Evolutionary conservation across 2,329 filamentous ascomycete genomes (phyloP).

Genomic region (Botrytis cinerea): DNA sequence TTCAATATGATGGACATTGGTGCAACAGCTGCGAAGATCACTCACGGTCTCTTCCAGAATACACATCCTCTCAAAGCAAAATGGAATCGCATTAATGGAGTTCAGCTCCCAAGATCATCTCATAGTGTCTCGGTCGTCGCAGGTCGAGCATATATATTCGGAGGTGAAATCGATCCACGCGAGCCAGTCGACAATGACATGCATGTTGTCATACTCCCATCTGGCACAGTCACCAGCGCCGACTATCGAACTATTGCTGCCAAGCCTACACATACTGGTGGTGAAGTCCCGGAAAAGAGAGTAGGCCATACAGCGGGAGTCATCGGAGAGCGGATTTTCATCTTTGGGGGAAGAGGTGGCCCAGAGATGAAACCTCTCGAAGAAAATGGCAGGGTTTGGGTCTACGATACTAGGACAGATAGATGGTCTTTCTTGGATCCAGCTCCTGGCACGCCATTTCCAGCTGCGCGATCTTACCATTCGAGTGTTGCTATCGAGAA

Average conservation of each 20-base stretch:
- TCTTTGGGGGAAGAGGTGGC: slow-evolving; percentile 79
- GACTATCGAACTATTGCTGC: slow-evolving; percentile 62
- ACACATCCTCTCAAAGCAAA: slow-evolving; percentile 52
- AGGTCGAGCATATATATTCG: slow-evolving; percentile 69
- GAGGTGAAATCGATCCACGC: slow-evolving; percentile 68
- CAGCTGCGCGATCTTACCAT: slow-evolving; percentile 72
- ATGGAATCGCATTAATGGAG: slow-evolving; percentile 59
- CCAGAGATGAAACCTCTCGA: slow-evolving; percentile 69
- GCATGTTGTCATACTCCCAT: slow-evolving; percentile 64
- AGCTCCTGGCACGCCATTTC: slow-evolving; percentile 50
- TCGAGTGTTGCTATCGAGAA: slow-evolving; percentile 58
- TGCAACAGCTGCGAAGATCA: slow-evolving; percentile 32
- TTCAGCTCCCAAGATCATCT: slow-evolving; percentile 68
- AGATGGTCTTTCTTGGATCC: slow-evolving; percentile 68
- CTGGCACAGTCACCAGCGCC: slow-evolving; percentile 53
- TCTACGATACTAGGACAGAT: slow-evolving; percentile 65
- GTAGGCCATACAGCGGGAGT: slow-evolving; percentile 72
- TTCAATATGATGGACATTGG: slow-evolving; percentile 38
- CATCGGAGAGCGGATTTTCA: slow-evolving; percentile 69
- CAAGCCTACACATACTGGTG: slow-evolving; percentile 44
- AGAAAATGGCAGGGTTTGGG: slow-evolving; percentile 74
- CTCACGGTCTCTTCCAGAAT: slow-evolving; percentile 36
- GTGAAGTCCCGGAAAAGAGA: slow-evolving; percentile 62
- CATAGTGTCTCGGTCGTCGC: slow-evolving; percentile 66
- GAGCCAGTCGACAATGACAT: slow-evolving; percentile 73